Evolutionary conservation across 2,329 filamentous ascomycete genomes (phyloP).

Genomic region (Phoma herbarum): DNA sequence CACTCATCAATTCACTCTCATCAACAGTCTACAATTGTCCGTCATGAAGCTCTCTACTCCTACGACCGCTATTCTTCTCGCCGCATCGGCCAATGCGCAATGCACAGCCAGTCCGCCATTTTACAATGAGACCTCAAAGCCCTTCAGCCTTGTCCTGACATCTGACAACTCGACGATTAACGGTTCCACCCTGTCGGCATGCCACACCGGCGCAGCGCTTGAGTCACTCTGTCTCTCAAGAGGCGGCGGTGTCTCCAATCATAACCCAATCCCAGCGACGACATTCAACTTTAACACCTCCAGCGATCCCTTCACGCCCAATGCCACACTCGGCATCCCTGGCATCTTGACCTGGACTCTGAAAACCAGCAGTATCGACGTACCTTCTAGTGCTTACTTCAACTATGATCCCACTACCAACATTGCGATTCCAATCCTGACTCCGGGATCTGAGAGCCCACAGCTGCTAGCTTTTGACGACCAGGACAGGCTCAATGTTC

Average conservation of each 20-base stretch:
- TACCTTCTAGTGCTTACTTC: constrained; percentile 51
- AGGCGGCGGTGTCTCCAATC: constrained; percentile 30
- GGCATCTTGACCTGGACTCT: constrained; percentile 56
- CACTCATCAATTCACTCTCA: not conserved
- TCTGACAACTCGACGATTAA: constrained; percentile 53
- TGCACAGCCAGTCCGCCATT: not conserved
- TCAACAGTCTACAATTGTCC: not conserved
- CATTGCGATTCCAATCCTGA: constrained; percentile 55
- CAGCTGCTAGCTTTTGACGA: constrained; percentile 54
- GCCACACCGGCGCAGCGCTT: constrained; percentile 60
- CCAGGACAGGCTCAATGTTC: constrained; percentile 51
- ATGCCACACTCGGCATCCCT: constrained; percentile 26
- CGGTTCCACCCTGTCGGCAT: constrained; percentile 52
- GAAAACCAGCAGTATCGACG: constrained; percentile 44
- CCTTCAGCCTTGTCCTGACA: constrained; percentile 55
- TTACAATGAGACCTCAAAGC: constrained; percentile 52
- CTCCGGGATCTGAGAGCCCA: constrained; percentile 36
- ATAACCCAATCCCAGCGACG: constrained; percentile 27
- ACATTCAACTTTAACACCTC: constrained; percentile 50
- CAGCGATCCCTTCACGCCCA: constrained; percentile 24
- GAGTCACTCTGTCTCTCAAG: constrained; percentile 56
- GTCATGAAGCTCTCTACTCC: constrained; percentile 34
- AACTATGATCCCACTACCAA: constrained; percentile 51
- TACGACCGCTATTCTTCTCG: constrained; percentile 32
- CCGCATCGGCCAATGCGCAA: constrained; percentile 43